These are phyloP conservation scores for Quercus suber DNA, from an alignment of 306 rosid genomes.

Conservation along the genomic window DNA sequence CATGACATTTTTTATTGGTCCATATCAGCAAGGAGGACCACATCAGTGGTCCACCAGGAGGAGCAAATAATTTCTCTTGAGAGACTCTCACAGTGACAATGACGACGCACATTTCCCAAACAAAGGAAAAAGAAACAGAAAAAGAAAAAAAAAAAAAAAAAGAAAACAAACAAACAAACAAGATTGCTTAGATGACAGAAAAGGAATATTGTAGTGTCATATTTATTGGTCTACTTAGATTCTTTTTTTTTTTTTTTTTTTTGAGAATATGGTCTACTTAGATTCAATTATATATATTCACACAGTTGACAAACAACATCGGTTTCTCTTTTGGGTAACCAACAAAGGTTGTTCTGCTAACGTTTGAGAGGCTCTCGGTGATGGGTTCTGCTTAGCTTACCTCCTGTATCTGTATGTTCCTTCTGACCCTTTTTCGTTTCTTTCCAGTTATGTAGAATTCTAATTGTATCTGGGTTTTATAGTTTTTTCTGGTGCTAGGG, in stretches of 20 bases:
- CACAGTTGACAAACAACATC: neutral
- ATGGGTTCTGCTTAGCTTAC: slow-evolving; percentile 13
- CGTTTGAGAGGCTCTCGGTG: neutral
- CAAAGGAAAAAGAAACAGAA: neutral
- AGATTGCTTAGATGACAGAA: neutral
- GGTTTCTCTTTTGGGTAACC: neutral
- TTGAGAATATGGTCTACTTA: too few species aligned
- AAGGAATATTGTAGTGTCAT: too few species aligned
- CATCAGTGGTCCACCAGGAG: too few species aligned
- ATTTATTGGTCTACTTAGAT: too few species aligned
- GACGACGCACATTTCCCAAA: neutral
- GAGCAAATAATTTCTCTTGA: too few species aligned
- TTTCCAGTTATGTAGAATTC: neutral
- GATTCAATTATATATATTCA: too few species aligned
- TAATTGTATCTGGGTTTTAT: neutral
- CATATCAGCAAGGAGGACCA: too few species aligned
- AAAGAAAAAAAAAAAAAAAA: neutral
- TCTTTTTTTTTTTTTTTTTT: too few species aligned
- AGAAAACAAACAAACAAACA: neutral
- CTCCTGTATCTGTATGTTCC: slow-evolving; percentile 15
- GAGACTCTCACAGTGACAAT: neutral
- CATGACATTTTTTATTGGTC: too few species aligned
- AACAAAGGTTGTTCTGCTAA: slow-evolving; percentile 4
- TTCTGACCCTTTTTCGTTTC: neutral
- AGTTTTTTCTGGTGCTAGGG: too few species aligned